Percentiles rank a stretch among this genome's conserved stretches.
Evolutionary conservation across 345 rosid species (phyloP).

Genomic region (Populus euphratica): DNA sequence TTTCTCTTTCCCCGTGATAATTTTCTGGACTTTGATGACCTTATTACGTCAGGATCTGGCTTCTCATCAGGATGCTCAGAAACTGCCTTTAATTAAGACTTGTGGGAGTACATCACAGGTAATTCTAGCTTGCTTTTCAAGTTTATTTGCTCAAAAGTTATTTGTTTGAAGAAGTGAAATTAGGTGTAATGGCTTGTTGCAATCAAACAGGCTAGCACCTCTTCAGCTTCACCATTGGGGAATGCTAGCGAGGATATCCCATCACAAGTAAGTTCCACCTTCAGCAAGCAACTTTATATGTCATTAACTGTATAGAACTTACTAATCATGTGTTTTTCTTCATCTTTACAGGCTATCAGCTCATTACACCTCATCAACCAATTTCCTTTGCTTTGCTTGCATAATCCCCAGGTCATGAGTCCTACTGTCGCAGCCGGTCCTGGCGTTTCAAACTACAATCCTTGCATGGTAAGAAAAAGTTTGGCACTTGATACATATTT

Average conservation of each 20-base stretch:
- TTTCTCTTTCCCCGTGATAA: not conserved
- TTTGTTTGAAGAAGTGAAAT: not conserved
- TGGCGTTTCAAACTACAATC: not conserved
- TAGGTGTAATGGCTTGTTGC: not conserved
- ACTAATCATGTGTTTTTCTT: not conserved
- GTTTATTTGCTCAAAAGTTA: not conserved
- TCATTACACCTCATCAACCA: constrained; percentile 8
- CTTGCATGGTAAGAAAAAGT: constrained; percentile 10
- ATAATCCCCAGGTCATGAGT: not conserved
- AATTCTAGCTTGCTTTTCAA: not conserved
- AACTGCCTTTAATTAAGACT: not conserved
- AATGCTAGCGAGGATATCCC: not conserved
- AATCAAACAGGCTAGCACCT: not conserved
- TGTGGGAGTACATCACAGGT: constrained; percentile 4
- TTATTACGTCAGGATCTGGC: constrained; percentile 7
- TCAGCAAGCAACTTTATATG: not conserved
- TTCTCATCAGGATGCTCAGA: not conserved
- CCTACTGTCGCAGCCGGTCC: not conserved
- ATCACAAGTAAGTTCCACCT: constrained; percentile 1
- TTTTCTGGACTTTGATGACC: not conserved
- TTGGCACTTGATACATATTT: no score
- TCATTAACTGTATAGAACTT: not conserved
- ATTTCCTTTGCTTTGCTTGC: constrained; percentile 19
- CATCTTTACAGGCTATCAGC: constrained; percentile 16
- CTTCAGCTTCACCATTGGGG: constrained; percentile 7